These are phyloP conservation scores for Centrapalus pauciflorus DNA, from an alignment of 129 eudicot genomes.

Conservation along the genomic window DNA sequence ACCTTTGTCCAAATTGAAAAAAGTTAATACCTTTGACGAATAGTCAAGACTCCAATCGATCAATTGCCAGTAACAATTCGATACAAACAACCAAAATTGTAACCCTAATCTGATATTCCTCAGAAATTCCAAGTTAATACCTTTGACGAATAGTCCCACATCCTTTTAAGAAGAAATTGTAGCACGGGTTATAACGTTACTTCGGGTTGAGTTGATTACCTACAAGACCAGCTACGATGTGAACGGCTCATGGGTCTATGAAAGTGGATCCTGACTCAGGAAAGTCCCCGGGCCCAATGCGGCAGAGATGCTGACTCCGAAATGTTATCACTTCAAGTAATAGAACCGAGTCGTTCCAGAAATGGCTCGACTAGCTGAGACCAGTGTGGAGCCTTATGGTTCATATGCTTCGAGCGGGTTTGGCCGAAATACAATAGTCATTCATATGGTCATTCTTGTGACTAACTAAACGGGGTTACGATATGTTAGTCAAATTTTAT, in stretches of 20 bases:
- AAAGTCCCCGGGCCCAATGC: slow-evolving; percentile 37
- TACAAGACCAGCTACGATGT: slow-evolving; percentile 22
- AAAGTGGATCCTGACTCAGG: slow-evolving; percentile 11
- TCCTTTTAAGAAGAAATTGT: background rate
- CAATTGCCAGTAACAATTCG: too few relatives aligned
- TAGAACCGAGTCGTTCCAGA: background rate
- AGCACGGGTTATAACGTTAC: background rate
- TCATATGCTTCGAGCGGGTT: background rate
- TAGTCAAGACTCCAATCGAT: too few relatives aligned
- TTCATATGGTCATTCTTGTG: too few relatives aligned
- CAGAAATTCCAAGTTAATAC: too few relatives aligned
- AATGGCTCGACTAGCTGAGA: slow-evolving; percentile 29
- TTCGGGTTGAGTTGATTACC: accelerated
- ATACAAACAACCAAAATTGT: too few relatives aligned
- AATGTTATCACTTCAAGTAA: slow-evolving; percentile 14
- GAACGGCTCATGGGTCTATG: slow-evolving; percentile 1
- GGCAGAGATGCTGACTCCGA: slow-evolving; percentile 40
- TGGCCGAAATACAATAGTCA: too few relatives aligned
- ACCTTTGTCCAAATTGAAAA: too few relatives aligned
- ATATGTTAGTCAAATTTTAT: too few relatives aligned
- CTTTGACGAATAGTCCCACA: too few relatives aligned
- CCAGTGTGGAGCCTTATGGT: slow-evolving; percentile 26
- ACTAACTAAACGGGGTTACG: too few relatives aligned
- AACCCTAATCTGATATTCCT: too few relatives aligned
- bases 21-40: too few relatives aligned